Evolutionary conservation across 2,329 filamentous ascomycete species (phyloP), one percentile per base, ranked within the genome.

Genomic region (Orbilia blumenaviensis): DNA sequence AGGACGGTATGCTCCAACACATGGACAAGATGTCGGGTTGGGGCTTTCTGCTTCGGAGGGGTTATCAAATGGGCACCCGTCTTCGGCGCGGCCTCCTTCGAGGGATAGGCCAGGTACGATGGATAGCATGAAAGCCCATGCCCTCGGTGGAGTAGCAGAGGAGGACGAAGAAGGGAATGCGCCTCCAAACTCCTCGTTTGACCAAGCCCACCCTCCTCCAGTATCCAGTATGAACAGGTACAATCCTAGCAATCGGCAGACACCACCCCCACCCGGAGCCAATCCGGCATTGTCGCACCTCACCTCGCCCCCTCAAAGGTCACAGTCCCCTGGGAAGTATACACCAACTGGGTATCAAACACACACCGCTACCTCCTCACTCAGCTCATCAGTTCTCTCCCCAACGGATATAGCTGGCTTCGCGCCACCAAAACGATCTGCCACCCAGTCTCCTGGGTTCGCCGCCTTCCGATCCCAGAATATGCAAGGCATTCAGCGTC

Each of bases 261-360:
- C 85, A 6, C 79, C 79, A 18, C 80, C 83, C 41, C 80, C 82
- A 41, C 78, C 80, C 52, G 63, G 69, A 81, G 61, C 84, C 2
- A 88, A 86, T 2, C 86, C 87, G 1, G 87, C 87, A 12, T 86
- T 85, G 6, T 81, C 84, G 5, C 80, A 82, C 27, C 78, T 78
- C 61, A 79, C 82, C 36, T 69, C 66, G 46, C 82, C 83, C 50
- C 82, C 81, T 3, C 83, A 85, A 29, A 81, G 85, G 16, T 83
- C 83, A 1, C 81, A 87, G 25, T 89, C 89, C 0, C 88, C 89
- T 0, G 84, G 88, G 0, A 90, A 90, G 79, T 89, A 90, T 79
- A 80, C 83, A 7, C 86, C 87, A 1, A 83, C 85, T 56, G 78
- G 81, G 69, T 79, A 81, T 9, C 77, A 81, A 73, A 69, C 79